These are phyloP conservation scores for Sesbania bispinosa DNA, from an alignment of 306 rosid species.

Conservation along the genomic window DNA sequence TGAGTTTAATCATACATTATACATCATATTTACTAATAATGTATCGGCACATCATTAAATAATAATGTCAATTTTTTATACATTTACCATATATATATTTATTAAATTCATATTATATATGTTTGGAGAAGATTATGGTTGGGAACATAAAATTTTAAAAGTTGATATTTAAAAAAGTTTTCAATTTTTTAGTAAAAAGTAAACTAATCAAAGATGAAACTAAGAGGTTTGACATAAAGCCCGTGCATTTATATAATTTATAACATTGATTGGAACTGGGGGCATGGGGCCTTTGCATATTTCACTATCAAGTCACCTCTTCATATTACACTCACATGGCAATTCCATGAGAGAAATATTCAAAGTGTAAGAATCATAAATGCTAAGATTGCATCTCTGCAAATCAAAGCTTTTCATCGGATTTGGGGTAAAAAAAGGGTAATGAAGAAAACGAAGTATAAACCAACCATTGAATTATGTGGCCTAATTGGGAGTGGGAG, in stretches of 20 bases:
- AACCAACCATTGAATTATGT: neutral
- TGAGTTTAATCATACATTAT: no score
- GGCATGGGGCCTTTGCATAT: neutral
- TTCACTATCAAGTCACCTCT: conserved; percentile 9
- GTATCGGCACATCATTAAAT: no score
- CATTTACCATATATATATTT: no score
- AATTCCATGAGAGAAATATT: conserved; percentile 15
- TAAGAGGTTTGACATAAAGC: neutral
- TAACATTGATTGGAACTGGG: neutral
- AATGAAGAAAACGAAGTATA: conserved; percentile 26
- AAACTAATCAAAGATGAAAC: neutral
- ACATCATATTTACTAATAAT: no score
- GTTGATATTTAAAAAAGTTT: no score
- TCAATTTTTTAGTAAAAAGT: neutral
- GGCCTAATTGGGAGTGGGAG: neutral
- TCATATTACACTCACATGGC: neutral
- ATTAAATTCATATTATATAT: no score
- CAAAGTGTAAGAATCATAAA: conserved; percentile 21
- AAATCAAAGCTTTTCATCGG: conserved; percentile 6
- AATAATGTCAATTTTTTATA: no score
- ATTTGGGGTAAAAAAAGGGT: conserved; percentile 28
- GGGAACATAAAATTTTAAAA: no score
- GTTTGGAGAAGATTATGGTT: no score
- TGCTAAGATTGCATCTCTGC: conserved; percentile 19
- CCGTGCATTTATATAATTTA: neutral